Percentiles rank a stretch among this genome's conserved stretches.
phyloP scores from a whole-genome alignment of 192 early-diverging fungal genomes.

The Gigaspora rosea region DNA sequence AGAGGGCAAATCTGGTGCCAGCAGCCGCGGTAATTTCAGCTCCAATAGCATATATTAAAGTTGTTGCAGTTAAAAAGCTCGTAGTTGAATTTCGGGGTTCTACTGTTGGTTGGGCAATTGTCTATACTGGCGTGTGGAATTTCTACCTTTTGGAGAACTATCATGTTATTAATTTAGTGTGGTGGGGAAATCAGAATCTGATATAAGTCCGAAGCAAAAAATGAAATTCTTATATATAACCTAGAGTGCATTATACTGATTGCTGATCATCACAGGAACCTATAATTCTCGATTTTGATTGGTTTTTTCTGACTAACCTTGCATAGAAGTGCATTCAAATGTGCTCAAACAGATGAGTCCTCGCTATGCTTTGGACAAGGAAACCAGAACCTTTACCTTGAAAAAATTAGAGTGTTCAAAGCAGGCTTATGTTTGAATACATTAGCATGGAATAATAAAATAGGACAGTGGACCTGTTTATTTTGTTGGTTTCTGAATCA shows the following conservation, averaged over 20 bases:
- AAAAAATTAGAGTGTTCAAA: constrained; percentile 71
- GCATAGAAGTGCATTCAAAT: too few species aligned
- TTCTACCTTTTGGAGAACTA: constrained; percentile 40
- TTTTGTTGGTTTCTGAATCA: constrained; percentile 59
- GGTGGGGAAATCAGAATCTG: too few species aligned
- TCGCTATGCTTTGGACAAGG: too few species aligned
- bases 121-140: constrained; percentile 35
- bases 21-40: constrained; percentile 57
- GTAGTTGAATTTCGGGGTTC: constrained; percentile 52
- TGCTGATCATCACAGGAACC: too few species aligned
- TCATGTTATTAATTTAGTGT: constrained; percentile 38
- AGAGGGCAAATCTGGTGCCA: constrained; percentile 54
- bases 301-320: too few species aligned
- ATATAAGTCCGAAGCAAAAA: too few species aligned
- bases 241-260: too few species aligned
- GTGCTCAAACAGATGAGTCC: too few species aligned
- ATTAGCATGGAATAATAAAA: constrained; percentile 74
- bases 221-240: too few species aligned
- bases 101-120: constrained; percentile 9
- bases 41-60: constrained; percentile 61
- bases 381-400: constrained; percentile 58
- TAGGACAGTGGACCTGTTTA: constrained; percentile 53
- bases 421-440: constrained; percentile 63
- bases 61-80: constrained; percentile 64
- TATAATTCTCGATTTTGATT: too few species aligned